These are phyloP conservation scores for Bondarzewia mesenterica DNA, from an alignment of 1,284 basidiomycete species.

Conservation along the genomic window DNA sequence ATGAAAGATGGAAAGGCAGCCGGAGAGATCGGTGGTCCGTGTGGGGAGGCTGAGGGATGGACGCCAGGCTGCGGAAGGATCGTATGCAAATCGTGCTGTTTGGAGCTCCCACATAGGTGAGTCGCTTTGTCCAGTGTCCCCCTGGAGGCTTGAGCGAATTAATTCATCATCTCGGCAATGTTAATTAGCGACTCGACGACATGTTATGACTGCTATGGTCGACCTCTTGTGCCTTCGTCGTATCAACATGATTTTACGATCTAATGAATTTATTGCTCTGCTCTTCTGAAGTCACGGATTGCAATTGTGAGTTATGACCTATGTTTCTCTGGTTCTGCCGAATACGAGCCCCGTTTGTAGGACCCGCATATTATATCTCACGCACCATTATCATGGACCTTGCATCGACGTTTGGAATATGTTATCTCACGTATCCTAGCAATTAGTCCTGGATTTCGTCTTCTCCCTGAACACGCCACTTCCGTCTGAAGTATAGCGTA, in stretches of 20 bases:
- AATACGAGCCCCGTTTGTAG: too few relatives aligned
- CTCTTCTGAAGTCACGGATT: too few relatives aligned
- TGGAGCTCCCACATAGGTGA: conserved; percentile 23
- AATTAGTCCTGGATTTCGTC: too few relatives aligned
- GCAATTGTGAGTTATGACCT: too few relatives aligned
- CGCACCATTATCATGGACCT: too few relatives aligned
- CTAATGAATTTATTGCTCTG: neutral
- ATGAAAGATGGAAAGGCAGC: conserved; percentile 6
- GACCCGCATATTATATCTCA: too few relatives aligned
- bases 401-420: too few relatives aligned
- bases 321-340: too few relatives aligned
- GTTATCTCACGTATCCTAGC: too few relatives aligned
- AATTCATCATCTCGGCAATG: neutral
- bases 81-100: conserved; percentile 24
- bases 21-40: neutral
- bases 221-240: neutral
- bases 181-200: conserved; percentile 1
- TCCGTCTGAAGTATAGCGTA: too few relatives aligned
- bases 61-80: conserved; percentile 22
- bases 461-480: too few relatives aligned
- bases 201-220: conserved; percentile 3
- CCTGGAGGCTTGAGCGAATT: neutral
- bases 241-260: neutral
- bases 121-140: neutral
- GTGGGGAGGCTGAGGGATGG: neutral